Percentiles rank a stretch among this genome's conserved stretches.
phyloP scores from a whole-genome alignment of 176 grass and related monocot species.

The Chloris gayana region DNA sequence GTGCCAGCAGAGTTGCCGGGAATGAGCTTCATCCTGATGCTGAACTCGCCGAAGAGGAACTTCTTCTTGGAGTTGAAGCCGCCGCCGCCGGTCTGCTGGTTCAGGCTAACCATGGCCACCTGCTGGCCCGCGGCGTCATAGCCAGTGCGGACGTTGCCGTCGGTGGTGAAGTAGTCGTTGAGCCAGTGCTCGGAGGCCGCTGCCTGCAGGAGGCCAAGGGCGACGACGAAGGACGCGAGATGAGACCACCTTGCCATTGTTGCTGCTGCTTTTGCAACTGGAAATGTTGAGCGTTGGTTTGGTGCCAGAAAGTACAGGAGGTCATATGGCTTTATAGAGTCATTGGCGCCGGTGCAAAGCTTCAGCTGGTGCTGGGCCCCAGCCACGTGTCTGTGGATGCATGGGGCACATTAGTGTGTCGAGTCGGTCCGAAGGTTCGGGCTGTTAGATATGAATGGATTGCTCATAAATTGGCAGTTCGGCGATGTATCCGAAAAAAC shows the following conservation, averaged over 20 bases:
- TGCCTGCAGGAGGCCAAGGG: neutral
- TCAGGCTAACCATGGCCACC: conserved; percentile 12
- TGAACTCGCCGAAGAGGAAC: conserved; percentile 58
- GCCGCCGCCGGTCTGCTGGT: conserved; percentile 6
- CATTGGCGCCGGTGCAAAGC: neutral
- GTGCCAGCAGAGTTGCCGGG: conserved; percentile 59
- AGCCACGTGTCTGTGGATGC: neutral
- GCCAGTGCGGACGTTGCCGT: conserved; percentile 10
- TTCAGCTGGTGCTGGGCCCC: neutral
- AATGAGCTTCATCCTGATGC: conserved; percentile 52
- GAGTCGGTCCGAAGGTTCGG: neutral
- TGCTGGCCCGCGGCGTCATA: conserved; percentile 11
- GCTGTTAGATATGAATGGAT: neutral
- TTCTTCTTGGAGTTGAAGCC: conserved; percentile 24
- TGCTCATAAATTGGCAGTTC: neutral
- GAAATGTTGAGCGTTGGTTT: neutral
- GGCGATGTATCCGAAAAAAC: neutral
- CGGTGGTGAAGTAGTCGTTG: conserved; percentile 28
- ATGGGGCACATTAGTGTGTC: neutral
- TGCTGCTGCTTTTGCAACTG: neutral
- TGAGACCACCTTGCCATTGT: conserved; percentile 24
- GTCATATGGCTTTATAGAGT: conserved; percentile 17
- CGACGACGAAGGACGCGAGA: neutral
- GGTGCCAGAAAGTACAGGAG: neutral
- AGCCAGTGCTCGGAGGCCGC: conserved; percentile 24